These are phyloP conservation scores for Zarea fungicola DNA, from an alignment of 2,329 filamentous ascomycete genomes.

Conservation along the genomic window DNA sequence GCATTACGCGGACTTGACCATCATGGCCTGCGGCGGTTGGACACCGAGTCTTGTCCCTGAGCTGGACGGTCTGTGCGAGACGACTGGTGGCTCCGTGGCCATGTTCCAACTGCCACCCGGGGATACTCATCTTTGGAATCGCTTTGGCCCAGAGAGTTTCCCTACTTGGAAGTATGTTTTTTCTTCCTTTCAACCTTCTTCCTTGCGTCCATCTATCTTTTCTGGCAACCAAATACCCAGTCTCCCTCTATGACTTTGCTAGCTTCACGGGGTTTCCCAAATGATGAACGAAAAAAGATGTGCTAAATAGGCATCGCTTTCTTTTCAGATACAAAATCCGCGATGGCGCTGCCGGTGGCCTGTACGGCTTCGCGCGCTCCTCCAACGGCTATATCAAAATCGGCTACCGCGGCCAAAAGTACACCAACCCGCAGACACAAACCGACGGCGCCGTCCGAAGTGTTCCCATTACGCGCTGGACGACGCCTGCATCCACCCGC, in stretches of 20 bases:
- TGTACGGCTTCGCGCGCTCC: constrained; percentile 44
- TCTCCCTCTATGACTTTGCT: too few relatives aligned
- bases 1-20: constrained; percentile 28
- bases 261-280: not conserved
- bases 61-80: constrained; percentile 39
- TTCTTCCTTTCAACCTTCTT: too few relatives aligned
- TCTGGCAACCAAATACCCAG: too few relatives aligned
- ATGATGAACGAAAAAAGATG: not conserved
- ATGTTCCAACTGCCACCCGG: constrained; percentile 37
- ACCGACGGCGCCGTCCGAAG: constrained; percentile 33
- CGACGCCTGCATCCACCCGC: constrained; percentile 15
- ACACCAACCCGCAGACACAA: constrained; percentile 37
- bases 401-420: constrained; percentile 47
- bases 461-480: constrained; percentile 35
- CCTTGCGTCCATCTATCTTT: constrained; percentile 14
- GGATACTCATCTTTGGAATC: constrained; percentile 29
- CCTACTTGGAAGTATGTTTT: constrained; percentile 35
- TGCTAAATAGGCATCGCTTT: too few relatives aligned
- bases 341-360: constrained; percentile 29
- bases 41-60: constrained; percentile 37
- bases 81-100: constrained; percentile 42
- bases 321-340: constrained; percentile 27
- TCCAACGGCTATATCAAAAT: constrained; percentile 41
- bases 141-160: constrained; percentile 38
- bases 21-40: constrained; percentile 40